Evolutionary conservation across 176 grass and related monocot species (phyloP), one percentile per base, ranked within the genome.

Genomic region (Poa annua): DNA sequence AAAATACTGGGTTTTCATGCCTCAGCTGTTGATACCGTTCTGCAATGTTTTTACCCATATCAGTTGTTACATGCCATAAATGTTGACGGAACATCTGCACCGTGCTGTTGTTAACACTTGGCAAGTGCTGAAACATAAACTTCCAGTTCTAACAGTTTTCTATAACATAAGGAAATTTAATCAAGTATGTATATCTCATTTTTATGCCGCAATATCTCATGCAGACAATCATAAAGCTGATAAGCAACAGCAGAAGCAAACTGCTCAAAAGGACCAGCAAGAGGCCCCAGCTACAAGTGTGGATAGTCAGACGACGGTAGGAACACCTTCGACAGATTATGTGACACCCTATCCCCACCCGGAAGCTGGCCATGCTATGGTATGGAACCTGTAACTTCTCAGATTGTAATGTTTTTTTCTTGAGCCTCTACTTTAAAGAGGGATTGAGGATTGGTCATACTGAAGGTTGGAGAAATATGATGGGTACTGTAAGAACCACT

Each of bases 251-350:
- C 66, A 83, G 80, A 79, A 48, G 60, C 75, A 90, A 80, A 19
- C 50, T 84, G 68, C 79, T 71, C 76, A 81, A 20, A 62, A 69
- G 41, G 68, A 84, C 51, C 88, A 87, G 45, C 84, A 68, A 76
- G 85, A 83, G 60, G 22, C 75, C 61, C 62, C 80, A 69, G 75
- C 78, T 80, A 83, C 76, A 76, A 80, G 80, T 80, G 66, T 70
- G 80, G 84, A 63, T 75, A 87, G 85, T 66, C 84, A 90, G 73
- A 67, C 84, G 44, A 68, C 83, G 15, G 85, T 87, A 62, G 81
- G 75, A 50, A 90, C 88, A 74, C 84, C 88, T 83, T 24, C 84
- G 5, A 44, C 68, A n/a, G 88, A 90, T 62, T 90, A 80, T 70
- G 60, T 84, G 41, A 7, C 85, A 54, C 19, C 88, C 59, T 90